phyloP scores from a whole-genome alignment of 2,329 filamentous ascomycete genomes.

The Anisogramma anomala region DNA sequence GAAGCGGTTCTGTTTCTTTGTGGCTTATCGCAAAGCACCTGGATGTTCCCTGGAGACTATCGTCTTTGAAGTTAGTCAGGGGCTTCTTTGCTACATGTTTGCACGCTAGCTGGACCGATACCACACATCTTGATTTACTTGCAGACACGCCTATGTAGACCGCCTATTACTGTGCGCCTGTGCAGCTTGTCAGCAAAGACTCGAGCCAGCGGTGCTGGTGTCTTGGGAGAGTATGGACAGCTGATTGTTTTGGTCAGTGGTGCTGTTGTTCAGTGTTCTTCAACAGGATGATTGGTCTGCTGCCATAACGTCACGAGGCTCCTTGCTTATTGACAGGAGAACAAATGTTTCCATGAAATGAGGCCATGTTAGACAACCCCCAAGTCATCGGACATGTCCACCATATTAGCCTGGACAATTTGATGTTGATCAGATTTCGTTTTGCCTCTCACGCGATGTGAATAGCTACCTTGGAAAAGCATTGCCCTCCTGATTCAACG shows the following conservation, averaged over 20 bases:
- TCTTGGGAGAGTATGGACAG: not conserved
- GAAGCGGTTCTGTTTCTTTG: slow-evolving; percentile 1
- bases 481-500: slow-evolving; percentile 8
- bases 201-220: slow-evolving; percentile 7
- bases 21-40: slow-evolving; percentile 3
- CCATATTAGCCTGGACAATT: not conserved
- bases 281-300: not conserved
- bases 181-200: no score
- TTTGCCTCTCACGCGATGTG: slow-evolving; percentile 10
- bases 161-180: no score
- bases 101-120: no score
- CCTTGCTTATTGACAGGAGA: not conserved
- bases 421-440: slow-evolving; percentile 10
- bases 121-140: no score
- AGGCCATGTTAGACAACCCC: not conserved
- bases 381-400: not conserved
- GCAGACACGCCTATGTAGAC: no score
- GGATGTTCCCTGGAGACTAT: slow-evolving; percentile 1
- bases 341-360: not conserved
- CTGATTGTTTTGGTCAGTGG: not conserved
- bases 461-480: slow-evolving; percentile 11
- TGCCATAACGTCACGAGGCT: slow-evolving; percentile 1
- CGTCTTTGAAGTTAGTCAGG: no score
- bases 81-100: no score
- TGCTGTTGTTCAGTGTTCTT: no score